These are phyloP conservation scores for Metarhizium rileyi DNA, from an alignment of 2,329 filamentous ascomycete genomes.

Conservation along the genomic window DNA sequence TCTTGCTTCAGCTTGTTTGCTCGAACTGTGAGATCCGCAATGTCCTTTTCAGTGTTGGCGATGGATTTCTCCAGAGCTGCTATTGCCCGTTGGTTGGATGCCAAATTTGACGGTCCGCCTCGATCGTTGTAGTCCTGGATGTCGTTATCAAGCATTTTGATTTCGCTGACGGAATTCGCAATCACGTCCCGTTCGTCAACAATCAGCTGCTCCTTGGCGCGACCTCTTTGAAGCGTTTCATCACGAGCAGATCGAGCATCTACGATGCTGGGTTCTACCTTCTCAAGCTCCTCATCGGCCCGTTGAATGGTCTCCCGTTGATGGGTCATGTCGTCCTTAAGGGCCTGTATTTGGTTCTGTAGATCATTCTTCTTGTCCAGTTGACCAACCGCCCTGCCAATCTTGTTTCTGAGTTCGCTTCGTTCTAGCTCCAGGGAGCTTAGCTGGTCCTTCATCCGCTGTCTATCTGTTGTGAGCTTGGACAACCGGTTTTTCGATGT, in stretches of 20 bases:
- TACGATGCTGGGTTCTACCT: conserved; percentile 64
- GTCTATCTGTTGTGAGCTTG: conserved; percentile 59
- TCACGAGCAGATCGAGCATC: conserved; percentile 69
- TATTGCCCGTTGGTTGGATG: conserved; percentile 60
- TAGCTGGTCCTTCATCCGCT: conserved; percentile 59
- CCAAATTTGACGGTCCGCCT: conserved; percentile 64
- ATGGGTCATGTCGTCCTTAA: conserved; percentile 56
- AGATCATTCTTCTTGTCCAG: conserved; percentile 73
- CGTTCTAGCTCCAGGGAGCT: conserved; percentile 66
- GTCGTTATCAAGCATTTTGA: conserved; percentile 64
- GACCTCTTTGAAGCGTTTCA: conserved; percentile 62
- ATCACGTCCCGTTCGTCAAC: conserved; percentile 63
- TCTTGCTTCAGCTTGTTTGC: conserved; percentile 72
- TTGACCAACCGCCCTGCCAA: conserved; percentile 61
- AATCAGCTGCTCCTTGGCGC: conserved; percentile 61
- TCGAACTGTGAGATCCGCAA: conserved; percentile 54
- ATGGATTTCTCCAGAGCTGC: conserved; percentile 58
- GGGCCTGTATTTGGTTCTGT: conserved; percentile 59
- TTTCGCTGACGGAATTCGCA: conserved; percentile 63
- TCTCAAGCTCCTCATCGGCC: conserved; percentile 63
- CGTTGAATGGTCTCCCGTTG: conserved; percentile 61
- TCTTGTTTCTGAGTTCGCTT: conserved; percentile 63
- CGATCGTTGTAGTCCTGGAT: conserved; percentile 72
- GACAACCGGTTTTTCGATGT: conserved; percentile 51
- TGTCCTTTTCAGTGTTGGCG: conserved; percentile 54